Base-by-base conservation (phyloP, 2,329 filamentous ascomycete genomes). In the Aphanocladium album region DNA sequence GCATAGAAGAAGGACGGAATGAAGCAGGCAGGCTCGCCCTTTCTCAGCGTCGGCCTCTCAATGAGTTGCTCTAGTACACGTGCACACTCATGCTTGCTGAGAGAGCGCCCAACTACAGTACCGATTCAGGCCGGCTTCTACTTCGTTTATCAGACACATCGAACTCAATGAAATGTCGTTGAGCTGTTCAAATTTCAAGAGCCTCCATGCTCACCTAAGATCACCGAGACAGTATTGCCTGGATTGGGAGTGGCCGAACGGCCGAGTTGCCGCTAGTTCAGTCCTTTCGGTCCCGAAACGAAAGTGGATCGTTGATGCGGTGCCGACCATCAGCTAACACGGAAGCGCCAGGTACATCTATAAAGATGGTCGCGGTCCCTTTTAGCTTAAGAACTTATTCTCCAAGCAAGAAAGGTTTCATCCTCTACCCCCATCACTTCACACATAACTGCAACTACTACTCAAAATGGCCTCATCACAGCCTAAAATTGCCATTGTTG, bases 401-500 rank as follows among this genome's bases (percentile, higher is more conserved):
- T 30, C 30, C 30, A 30, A 30, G 30, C 30, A 30, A 30, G 30
- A 30, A 19, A 16, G 27, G 35, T 17, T 3, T 17, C 53, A 19
- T 19, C 37, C 39, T 5, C 17, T 30, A 46, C 30, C 11, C 19
- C 5, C 17, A 4, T 51, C n/a, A 35, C 25, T n/a, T 17, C 17
- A 50, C n/a, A 45, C 9, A 30, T 30, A 5, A 5, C 30, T 5
- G 5, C 30, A 30, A 5, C 5, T 9, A 47, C 27, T 4, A 14
- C 53, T 23, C 25, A 17, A 33, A 37, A 45, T 46, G 25, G 30
- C 16, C 53, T 23, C 39, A 23, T 11, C 37, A 21, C 46, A 45
- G 4, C 59, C 59, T 19, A 61, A 64, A 41, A 78, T 81, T 30
- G 77, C 77, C 56, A 79, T 81, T 46, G 63, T 80, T 33, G 79